These are phyloP conservation scores for Cruciata laevipes DNA, from an alignment of 257 asterid species.

Conservation along the genomic window DNA sequence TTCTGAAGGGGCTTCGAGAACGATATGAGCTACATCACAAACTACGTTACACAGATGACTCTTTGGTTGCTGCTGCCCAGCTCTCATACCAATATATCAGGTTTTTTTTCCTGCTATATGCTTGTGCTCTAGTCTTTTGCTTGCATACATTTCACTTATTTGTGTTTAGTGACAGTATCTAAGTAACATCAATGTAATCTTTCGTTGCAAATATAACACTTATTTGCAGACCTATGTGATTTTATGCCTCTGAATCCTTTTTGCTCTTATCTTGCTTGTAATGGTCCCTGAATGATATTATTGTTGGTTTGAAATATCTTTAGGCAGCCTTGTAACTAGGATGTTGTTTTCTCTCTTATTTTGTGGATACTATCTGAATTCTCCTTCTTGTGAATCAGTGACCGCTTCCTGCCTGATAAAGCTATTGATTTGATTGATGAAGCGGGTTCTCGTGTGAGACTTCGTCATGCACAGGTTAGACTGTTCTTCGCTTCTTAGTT, in stretches of 20 bases:
- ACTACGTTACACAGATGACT: conserved; percentile 88
- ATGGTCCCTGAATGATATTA: neutral
- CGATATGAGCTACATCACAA: conserved; percentile 97
- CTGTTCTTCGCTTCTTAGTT: conserved; percentile 11
- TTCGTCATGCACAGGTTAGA: conserved; percentile 92
- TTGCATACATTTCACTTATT: too few relatives aligned
- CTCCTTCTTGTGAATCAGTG: conserved; percentile 44
- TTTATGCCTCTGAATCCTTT: neutral
- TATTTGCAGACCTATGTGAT: neutral
- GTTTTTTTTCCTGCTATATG: conserved; percentile 19
- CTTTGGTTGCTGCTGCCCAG: conserved; percentile 81
- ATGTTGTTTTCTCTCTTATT: neutral
- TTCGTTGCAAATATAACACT: neutral
- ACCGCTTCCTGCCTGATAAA: conserved; percentile 95
- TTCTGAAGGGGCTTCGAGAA: conserved; percentile 79
- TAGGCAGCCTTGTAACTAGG: neutral
- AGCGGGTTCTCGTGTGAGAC: conserved; percentile 98
- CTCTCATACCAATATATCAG: conserved; percentile 91
- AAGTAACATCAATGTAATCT: neutral
- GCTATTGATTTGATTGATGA: conserved; percentile 98
- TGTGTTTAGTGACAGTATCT: too few relatives aligned
- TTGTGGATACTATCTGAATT: conserved; percentile 18
- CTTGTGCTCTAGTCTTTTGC: neutral
- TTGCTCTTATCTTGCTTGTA: neutral
- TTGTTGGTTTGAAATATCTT: neutral